Evolutionary conservation across 106 monocot species (phyloP), one percentile per base, ranked within the genome.

Genomic region (Hemerocallis citrina): DNA sequence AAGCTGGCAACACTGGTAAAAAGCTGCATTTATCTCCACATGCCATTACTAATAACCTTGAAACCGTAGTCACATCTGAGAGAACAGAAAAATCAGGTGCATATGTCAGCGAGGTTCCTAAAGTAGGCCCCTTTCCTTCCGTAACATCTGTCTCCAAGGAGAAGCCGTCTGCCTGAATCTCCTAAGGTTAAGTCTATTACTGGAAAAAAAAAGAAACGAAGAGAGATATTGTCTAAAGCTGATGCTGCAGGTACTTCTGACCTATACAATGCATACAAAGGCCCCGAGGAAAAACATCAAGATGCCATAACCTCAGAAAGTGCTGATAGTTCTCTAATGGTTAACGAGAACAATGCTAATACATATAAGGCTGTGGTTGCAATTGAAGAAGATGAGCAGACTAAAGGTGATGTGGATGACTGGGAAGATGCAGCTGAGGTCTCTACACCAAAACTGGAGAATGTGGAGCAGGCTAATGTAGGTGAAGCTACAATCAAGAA

Each of bases 181-280:
- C 7, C 65, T 13, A 59, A 69, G 49, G 16, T 71, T 20, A 88
- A 81, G 65, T 44, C 56, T 48, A 20, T 31, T 14, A 8, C 59
- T 45, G 63, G 17, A 8, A 88, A 69, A 34, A 92, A 57, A 73
- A 92, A 80, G 68, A 79, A 76, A 40, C 77, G 21, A 52, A 87
- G 68, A 46, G 92, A 88, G 21, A 67, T 84, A 48, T 78, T 84
- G 70, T 84, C 81, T 11, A 92, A 85, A 64, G 92, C 92, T 24
- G 92, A 92, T 79, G 81, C 84, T 65, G 88, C 81, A 21, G 92
- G 88, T 32, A 74, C 73, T 38, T 79, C 80, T 57, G 92, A 92
- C 63, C 81, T 92, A 24, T 92, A 92, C 61, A 84, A 78, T 76
- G 88, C 92, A 52, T 92, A 84, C 64, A 92, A 92, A 49, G 81